A percentile compares a stretch with the other conserved stretches of the same genome.
These are phyloP conservation scores for Trypethelium eluteriae DNA, from an alignment of 495 filamentous ascomycete species.

Conservation along the genomic window DNA sequence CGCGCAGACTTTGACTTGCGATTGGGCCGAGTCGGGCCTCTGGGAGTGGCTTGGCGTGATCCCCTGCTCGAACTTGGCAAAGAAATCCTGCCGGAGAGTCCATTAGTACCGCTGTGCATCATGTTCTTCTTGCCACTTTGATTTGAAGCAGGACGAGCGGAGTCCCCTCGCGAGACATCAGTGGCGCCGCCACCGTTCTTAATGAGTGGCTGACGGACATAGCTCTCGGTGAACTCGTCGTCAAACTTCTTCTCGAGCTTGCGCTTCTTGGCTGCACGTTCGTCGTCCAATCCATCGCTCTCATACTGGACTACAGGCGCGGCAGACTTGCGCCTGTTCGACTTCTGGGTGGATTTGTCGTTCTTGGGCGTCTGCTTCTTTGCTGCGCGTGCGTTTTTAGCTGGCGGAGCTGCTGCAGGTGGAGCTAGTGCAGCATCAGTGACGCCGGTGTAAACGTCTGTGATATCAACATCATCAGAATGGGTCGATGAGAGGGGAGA, in stretches of 20 bases:
- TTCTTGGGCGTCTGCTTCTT: neutral
- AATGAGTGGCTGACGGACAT: neutral
- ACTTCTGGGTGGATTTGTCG: neutral
- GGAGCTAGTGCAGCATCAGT: neutral
- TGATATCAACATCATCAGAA: neutral
- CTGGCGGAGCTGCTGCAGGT: neutral
- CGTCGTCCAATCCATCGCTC: constrained; percentile 22
- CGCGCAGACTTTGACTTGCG: constrained; percentile 48
- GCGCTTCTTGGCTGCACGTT: constrained; percentile 23
- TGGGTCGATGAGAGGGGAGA: constrained; percentile 9
- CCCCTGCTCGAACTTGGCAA: neutral
- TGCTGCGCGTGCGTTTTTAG: constrained; percentile 14
- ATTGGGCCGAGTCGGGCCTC: constrained; percentile 29
- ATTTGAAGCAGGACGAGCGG: no score
- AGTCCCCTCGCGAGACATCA: neutral
- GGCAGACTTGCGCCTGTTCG: constrained; percentile 19
- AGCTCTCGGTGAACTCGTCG: constrained; percentile 12
- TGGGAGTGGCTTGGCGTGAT: constrained; percentile 24
- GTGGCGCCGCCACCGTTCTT: neutral
- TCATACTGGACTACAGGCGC: constrained; percentile 18
- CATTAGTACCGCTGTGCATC: no score
- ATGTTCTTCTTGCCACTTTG: no score
- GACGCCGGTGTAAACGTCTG: neutral
- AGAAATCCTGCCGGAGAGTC: no score
- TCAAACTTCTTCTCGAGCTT: constrained; percentile 25